These are phyloP conservation scores for Pseudogymnoascus sp. DNA, from an alignment of 2,329 filamentous ascomycete species.

Conservation along the genomic window DNA sequence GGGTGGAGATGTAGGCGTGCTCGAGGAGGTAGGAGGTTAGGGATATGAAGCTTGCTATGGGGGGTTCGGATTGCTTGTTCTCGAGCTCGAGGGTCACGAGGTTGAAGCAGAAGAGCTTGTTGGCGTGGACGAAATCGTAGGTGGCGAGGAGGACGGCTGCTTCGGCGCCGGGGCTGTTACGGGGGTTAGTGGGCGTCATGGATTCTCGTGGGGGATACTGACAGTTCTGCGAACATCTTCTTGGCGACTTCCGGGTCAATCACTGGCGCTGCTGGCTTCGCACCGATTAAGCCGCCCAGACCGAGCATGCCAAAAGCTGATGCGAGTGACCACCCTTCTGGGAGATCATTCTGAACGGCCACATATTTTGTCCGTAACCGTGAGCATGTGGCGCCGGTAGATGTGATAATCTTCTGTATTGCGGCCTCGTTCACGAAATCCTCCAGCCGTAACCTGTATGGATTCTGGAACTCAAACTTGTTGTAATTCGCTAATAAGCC, in stretches of 20 bases:
- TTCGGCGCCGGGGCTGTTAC: conserved; percentile 62
- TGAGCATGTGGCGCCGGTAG: conserved; percentile 64
- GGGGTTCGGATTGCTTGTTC: conserved; percentile 56
- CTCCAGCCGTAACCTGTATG: conserved; percentile 82
- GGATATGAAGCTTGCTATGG: conserved; percentile 76
- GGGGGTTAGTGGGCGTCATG: conserved; percentile 18
- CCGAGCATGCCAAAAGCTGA: conserved; percentile 78
- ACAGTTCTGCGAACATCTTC: conserved; percentile 71
- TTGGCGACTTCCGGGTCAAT: conserved; percentile 75
- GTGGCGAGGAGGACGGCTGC: conserved; percentile 73
- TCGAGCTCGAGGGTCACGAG: conserved; percentile 58
- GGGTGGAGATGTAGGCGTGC: conserved; percentile 75
- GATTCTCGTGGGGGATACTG: conserved; percentile 31
- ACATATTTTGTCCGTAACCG: conserved; percentile 67
- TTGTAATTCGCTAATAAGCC: conserved; percentile 95
- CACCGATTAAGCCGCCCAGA: conserved; percentile 64
- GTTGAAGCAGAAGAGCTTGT: conserved; percentile 89
- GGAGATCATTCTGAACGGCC: conserved; percentile 79
- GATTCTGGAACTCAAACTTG: conserved; percentile 98
- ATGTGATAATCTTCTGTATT: conserved; percentile 72
- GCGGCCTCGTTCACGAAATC: conserved; percentile 91
- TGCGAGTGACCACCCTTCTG: conserved; percentile 79
- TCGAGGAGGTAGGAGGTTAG: conserved; percentile 88
- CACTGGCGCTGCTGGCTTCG: conserved; percentile 51
- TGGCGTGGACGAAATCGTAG: conserved; percentile 90